These are phyloP conservation scores for Cichorium intybus DNA, from an alignment of 140 eudicot species.

Conservation along the genomic window DNA sequence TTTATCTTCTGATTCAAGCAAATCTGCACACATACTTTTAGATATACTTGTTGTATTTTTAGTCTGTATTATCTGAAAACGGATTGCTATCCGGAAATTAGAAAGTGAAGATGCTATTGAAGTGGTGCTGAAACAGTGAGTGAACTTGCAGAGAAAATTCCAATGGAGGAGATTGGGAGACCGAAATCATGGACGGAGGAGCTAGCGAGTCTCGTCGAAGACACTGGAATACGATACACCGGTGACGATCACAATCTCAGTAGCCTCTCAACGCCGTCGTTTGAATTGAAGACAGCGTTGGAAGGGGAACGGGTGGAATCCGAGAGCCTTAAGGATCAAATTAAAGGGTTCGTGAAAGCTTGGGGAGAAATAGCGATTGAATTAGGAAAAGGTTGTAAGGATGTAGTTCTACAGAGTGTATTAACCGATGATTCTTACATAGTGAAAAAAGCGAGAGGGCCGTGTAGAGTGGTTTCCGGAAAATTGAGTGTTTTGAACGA, in stretches of 20 bases:
- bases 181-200: slow-evolving; percentile 81
- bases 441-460: slow-evolving; percentile 50
- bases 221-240: slow-evolving; percentile 54
- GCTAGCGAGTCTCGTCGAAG: slow-evolving; percentile 77
- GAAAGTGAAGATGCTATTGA: slow-evolving; percentile 15
- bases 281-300: slow-evolving; percentile 29
- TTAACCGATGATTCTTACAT: slow-evolving; percentile 69
- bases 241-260: slow-evolving; percentile 29
- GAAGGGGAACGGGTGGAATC: slow-evolving; percentile 33
- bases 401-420: slow-evolving; percentile 66
- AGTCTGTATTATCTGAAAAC: not conserved
- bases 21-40: slow-evolving; percentile 8
- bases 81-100: slow-evolving; percentile 3
- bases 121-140: slow-evolving; percentile 3
- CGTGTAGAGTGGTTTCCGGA: slow-evolving; percentile 32
- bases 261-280: slow-evolving; percentile 37
- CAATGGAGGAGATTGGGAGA: slow-evolving; percentile 44
- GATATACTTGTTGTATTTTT: not conserved
- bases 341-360: slow-evolving; percentile 79
- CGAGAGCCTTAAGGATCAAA: slow-evolving; percentile 74
- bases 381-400: slow-evolving; percentile 73
- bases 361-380: slow-evolving; percentile 89
- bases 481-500: slow-evolving; percentile 65
- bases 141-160: slow-evolving; percentile 1
- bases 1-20: slow-evolving; percentile 25